Evolutionary conservation across 148 eudicot species (phyloP), one percentile per base, ranked within the genome.

Genomic region (Tetragonia tetragonoides): DNA sequence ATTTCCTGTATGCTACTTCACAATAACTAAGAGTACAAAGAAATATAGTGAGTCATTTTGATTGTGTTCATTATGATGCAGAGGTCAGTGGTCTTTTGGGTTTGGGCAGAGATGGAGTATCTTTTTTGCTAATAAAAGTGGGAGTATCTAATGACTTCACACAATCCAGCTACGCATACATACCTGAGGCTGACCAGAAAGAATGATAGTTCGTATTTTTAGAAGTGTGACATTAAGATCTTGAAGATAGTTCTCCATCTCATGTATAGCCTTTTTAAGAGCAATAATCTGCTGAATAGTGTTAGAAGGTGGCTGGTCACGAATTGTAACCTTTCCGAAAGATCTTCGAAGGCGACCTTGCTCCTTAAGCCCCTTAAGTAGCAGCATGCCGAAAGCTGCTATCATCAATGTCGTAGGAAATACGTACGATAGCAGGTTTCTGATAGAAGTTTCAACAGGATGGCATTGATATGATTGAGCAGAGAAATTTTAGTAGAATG

Each of bases 171-270:
- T 34, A 37, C 20, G 61, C 60, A 56, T 54, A 76, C 85, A 75
- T 84, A 91, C 98, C 94, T 90, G 97, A 82, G 98, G 98, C 70
- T 92, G 93, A 75, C 98, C 95, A 28, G 97, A 89, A 38, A 94
- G 89, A 74, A 94, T 69, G 79, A 94, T 87, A 40, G 93, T 82
- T 40, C 97, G 97, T 46, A 92, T 64, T 83, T 94, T 94, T 3
- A 94, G 84, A 74, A 94, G 92, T 1, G 90, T 79, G 47, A 94
- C 90, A 56, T 94, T 94, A 63, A 94, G 63, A 80, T 81, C 82
- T 81, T 94, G 98, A 73, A 94, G 89, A 85, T 75, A 90, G 79
- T 81, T 89, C 83, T 94, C 98, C 82, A 92, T 80, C 77, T 92
- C 98, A 38, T 88, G 89, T 87, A 94, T 88, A 80, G 98, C 98